Evolutionary conservation across 306 rosid species (phyloP), one percentile per base, ranked within the genome.

Genomic region (Acacia melanoxylon): DNA sequence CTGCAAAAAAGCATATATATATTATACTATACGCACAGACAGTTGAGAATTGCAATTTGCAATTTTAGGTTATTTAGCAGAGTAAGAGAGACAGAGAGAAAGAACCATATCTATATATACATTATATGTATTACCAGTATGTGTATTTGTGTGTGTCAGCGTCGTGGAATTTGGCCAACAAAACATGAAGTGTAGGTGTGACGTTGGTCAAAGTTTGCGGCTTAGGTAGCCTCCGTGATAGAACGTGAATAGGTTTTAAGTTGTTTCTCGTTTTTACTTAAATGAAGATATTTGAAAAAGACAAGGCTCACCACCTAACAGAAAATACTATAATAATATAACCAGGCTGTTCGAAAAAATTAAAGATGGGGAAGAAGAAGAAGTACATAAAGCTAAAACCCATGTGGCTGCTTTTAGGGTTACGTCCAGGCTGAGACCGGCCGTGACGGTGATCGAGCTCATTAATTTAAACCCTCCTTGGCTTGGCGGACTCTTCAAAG

Each of bases 401-500:
- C 72, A 54, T 56, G 79, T 35, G 81, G 62, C 77, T 68, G 40
- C 63, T 37, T 25, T 46, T 72, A 69, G 51, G 27, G 62, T 37
- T 11, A 27, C 61, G 37, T 33, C 37, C 37, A 79, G 68, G 46
- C 84, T 25, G 70, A 69, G 80, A 71, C 86, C 77, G 74, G 82
- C 74, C 56, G 2, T 59, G 89, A 83, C 83, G 87, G 90, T 83
- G 87, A 29, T 27, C 29, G 29, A 81, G 68, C 84, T 69, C 68
- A 84, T 86, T 78, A 82, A 82, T 82, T 78, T 80, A 79, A 22
- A n/a, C 35, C 72, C 84, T 67, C 31, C 31, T 0, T 58, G 63
- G 79, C 71, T 79, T 81, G 86, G 87, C 91, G 88, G 85, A 86
- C 79, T 65, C 85, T 83, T 78, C 94, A 83, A 90, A 84, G 89